Conservation (phyloP, 2,329 filamentous ascomycete species). For the Hypoxylon sp. region DNA sequence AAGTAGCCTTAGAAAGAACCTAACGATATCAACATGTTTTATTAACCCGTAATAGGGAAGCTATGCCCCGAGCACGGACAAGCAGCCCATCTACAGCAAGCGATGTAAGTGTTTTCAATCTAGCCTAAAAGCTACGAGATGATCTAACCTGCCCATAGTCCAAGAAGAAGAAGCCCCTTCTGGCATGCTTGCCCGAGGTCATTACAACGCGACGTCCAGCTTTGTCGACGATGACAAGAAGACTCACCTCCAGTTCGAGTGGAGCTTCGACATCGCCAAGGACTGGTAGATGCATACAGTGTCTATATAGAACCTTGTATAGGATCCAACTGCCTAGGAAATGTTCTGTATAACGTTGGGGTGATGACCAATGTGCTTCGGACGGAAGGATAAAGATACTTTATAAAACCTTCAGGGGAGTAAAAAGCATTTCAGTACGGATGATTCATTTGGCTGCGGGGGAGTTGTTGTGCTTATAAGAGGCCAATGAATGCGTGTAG, state of each 20-base stretch:
- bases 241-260: conserved; percentile 90
- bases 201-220: conserved; percentile 88
- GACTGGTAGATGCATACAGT: conserved; percentile 86
- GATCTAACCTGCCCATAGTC: conserved; percentile 62
- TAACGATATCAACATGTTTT: conserved; percentile 4
- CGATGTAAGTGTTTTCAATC: conserved; percentile 72
- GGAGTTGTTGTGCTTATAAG: conserved; percentile 12
- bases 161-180: conserved; percentile 90
- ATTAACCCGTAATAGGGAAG: conserved; percentile 70
- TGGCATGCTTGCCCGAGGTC: conserved; percentile 87
- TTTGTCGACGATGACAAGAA: conserved; percentile 97
- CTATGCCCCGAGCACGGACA: conserved; percentile 90
- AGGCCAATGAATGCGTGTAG: conserved; percentile 19
- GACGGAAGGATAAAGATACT: conserved; percentile 5
- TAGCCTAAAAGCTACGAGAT: background rate
- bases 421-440: conserved; percentile 1
- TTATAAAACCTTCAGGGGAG: conserved; percentile 11
- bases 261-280: conserved; percentile 96
- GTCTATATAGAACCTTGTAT: too few relatives aligned
- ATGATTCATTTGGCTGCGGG: conserved; percentile 2
- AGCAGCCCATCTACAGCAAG: conserved; percentile 86
- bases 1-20: conserved; percentile 48
- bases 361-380: conserved; percentile 5
- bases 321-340: too few relatives aligned
- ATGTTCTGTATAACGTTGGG: too few relatives aligned